These are phyloP conservation scores for Boletus reticuloceps DNA, from an alignment of 768 basidiomycete species.

Conservation along the genomic window DNA sequence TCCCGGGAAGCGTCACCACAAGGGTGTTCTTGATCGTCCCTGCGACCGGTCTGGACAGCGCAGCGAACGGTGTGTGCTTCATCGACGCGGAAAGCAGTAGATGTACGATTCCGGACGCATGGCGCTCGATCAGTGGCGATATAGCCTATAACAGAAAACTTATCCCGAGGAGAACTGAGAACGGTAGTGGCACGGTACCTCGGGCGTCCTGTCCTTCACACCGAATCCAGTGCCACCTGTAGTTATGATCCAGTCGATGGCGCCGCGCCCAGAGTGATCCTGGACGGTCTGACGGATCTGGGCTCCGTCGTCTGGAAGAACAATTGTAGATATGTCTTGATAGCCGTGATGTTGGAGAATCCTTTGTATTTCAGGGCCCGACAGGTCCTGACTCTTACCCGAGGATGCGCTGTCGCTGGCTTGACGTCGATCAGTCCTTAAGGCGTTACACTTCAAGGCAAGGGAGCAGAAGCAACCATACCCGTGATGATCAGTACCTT, in stretches of 20 bases:
- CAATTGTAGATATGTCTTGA: constrained; percentile 34
- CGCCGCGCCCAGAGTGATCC: constrained; percentile 41
- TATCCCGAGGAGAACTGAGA: not conserved
- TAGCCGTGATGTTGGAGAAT: constrained; percentile 42
- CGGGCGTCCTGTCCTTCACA: constrained; percentile 75
- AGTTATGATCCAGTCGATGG: constrained; percentile 75
- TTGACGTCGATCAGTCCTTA: constrained; percentile 2
- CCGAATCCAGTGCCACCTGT: constrained; percentile 91
- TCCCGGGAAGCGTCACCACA: constrained; percentile 80
- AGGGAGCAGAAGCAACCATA: not conserved
- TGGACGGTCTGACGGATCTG: constrained; percentile 49
- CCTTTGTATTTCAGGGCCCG: constrained; percentile 60
- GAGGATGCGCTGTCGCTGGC: constrained; percentile 71
- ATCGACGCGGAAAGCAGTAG: constrained; percentile 68
- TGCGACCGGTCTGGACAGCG: constrained; percentile 79
- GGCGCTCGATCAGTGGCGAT: constrained; percentile 59
- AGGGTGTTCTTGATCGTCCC: constrained; percentile 67
- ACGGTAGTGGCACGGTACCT: too few relatives aligned
- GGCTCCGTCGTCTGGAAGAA: constrained; percentile 67
- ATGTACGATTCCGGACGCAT: constrained; percentile 72
- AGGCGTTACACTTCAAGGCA: too few relatives aligned
- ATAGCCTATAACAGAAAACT: constrained; percentile 44
- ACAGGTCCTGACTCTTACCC: constrained; percentile 53
- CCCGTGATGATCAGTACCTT: constrained; percentile 30
- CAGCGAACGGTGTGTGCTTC: constrained; percentile 73